These are phyloP conservation scores for Curvularia eragrostidis DNA, from an alignment of 2,329 filamentous ascomycete genomes.

Conservation along the genomic window DNA sequence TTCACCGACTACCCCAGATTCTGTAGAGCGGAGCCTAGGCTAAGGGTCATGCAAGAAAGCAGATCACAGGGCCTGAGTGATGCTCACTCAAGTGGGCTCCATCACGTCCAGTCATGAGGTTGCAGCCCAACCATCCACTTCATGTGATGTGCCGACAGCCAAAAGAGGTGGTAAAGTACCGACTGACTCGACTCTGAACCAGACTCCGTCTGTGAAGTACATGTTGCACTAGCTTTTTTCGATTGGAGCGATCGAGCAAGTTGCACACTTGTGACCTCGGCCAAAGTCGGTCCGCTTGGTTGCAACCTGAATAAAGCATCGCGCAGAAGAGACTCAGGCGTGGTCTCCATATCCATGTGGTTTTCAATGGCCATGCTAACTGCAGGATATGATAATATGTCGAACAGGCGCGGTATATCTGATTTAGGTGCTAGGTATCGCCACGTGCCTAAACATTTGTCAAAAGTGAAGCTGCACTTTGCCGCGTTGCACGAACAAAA, in stretches of 20 bases:
- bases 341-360: background rate
- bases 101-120: constrained; percentile 32
- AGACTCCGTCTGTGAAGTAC: background rate
- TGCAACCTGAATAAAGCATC: background rate
- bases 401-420: background rate
- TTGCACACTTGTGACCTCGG: constrained; percentile 11
- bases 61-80: constrained; percentile 29
- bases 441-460: background rate
- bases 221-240: constrained; percentile 2
- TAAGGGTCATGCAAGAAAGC: constrained; percentile 23
- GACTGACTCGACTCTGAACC: constrained; percentile 5
- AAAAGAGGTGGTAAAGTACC: background rate
- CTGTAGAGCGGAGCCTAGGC: constrained; percentile 12
- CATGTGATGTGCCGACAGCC: constrained; percentile 18
- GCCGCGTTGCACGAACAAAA: background rate
- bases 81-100: constrained; percentile 31
- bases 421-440: background rate
- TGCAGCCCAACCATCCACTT: constrained; percentile 20
- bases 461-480: background rate
- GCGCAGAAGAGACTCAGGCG: background rate
- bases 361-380: background rate
- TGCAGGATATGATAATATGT: background rate
- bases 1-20: constrained; percentile 22
- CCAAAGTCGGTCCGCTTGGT: constrained; percentile 5
- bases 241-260: constrained; percentile 1